Base-by-base conservation (phyloP, 2,329 filamentous ascomycete genomes). In the Plenodomus biglobosus region DNA sequence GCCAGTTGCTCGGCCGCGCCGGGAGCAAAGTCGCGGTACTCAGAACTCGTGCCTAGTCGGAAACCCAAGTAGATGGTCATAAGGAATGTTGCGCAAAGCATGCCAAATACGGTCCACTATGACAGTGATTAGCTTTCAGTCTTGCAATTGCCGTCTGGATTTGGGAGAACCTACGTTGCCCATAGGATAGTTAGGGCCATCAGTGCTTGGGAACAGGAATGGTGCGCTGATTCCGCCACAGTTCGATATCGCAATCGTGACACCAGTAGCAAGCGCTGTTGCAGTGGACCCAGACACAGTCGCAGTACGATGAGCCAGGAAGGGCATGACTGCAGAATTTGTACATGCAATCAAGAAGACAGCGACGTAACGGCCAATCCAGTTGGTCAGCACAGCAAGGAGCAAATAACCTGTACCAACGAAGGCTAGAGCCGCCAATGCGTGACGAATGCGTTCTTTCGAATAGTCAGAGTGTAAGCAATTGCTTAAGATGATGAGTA, bases 401-500 rank as follows among this genome's bases (percentile, higher is more conserved):
- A 61, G 37, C n/a, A 61, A 35, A 18, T 61, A 61, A n/a, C 58
- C 58, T 4, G 55, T 48, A 7, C 53, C 53, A 10, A 61, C 55
- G 17, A 61, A 40, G 30, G 44, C 36, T 2, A 61, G 19, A 17
- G 48, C 58, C 30, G 51, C 58, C 8, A 61, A 45, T 8, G 53
- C 53, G 22, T 61, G 58, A 16, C 58, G 58, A 24, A 61, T 58
- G 11, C 58, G 55, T 20, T 61, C 58, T 20, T 50, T 58, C 10
- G 55, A 55, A 42, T 56, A 55, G 24, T 60, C 57, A n/a, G 57
- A 60, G 35, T 60, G 57, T 15, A 60, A 18, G 35, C 35, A 37
- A 15, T 37, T 37, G 16, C 16, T 16, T 8, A 37, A 10, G 39
- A 67, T 80, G 13, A 80, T 71, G 6, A 78, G 69, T 51, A 85